Evolutionary conservation across 2,329 filamentous ascomycete species (phyloP), one percentile per base, ranked within the genome.

Genomic region (Chrysoporthe cubensis): DNA sequence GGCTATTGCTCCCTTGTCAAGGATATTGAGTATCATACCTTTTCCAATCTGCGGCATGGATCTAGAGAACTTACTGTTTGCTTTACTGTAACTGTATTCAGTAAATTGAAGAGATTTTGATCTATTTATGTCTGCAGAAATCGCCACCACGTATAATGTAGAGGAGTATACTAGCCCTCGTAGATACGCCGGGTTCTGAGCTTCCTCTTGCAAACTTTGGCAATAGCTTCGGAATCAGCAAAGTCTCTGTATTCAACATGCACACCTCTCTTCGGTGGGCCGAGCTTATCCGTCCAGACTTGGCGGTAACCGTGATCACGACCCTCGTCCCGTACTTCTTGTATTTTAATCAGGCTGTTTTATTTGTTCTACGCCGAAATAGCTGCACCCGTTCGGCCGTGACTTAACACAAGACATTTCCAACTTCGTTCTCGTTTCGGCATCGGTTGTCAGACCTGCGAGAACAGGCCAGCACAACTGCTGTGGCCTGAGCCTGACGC

Each of bases 81-180:
- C 9, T 7, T 46, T 26, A 3, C n/a, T 21, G 21, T 3, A 32
- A 11, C 13, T 26, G 11, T 14, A 32, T 43, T 34, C 8, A 11
- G 13, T 7, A 4, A 60, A 44, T 16, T 1, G 21, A 1, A 34
- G 1, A 11, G 13, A 8, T 13, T 11, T 16, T 1, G 8, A 52
- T 42, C 1, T 52, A 67, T 60, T 67, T 67, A 34, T 67, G 64
- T 21, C 65, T 60, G 26, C 65, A 67, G 43, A 67, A 67, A 4
- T 52, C 54, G 2, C 65, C 65, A 3, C 65, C 65, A 18, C 43
- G 50, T 14, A 64, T 67, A 11, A 64, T 50, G 43, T 44, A 67
- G 11, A 60, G 14, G 50, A 46, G 65, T 67, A 18, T 32, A 59
- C 40, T 60, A 67, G 54, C 64, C 65, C 65, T 60, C 63, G 14